Percentiles rank a stretch among this genome's conserved stretches.
phyloP scores from a whole-genome alignment of 768 basidiomycete genomes.

The Lentinula boryana region DNA sequence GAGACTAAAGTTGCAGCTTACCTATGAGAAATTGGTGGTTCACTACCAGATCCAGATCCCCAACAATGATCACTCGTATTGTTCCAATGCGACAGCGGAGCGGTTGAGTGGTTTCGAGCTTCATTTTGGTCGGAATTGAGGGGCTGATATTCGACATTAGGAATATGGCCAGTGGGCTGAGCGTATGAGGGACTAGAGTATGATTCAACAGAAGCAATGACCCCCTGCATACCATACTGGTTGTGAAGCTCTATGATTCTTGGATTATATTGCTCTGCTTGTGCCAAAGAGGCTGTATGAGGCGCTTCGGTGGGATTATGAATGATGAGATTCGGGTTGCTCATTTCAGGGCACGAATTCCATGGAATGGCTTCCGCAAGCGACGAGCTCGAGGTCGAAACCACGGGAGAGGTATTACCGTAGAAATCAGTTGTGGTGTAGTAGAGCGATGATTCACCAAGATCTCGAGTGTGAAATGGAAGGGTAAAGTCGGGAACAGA shows the following conservation, averaged over 20 bases:
- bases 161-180: neutral
- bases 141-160: neutral
- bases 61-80: neutral
- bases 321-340: neutral
- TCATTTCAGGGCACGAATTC: neutral
- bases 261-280: neutral
- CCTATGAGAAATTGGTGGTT: neutral
- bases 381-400: neutral
- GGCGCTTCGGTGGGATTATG: neutral
- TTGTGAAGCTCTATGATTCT: neutral
- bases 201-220: slow-evolving; percentile 3
- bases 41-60: neutral
- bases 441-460: neutral
- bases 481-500: neutral
- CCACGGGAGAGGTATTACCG: neutral
- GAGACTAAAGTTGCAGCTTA: neutral
- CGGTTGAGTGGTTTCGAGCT: too few species aligned
- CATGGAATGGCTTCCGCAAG: neutral
- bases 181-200: neutral
- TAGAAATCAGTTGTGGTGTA: neutral
- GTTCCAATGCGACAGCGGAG: neutral
- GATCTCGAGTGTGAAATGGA: neutral
- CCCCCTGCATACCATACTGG: slow-evolving; percentile 1
- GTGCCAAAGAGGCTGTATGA: neutral
- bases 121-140: neutral